Conservation (phyloP, 306 rosid genomes). For the Clitoria ternatea region DNA sequence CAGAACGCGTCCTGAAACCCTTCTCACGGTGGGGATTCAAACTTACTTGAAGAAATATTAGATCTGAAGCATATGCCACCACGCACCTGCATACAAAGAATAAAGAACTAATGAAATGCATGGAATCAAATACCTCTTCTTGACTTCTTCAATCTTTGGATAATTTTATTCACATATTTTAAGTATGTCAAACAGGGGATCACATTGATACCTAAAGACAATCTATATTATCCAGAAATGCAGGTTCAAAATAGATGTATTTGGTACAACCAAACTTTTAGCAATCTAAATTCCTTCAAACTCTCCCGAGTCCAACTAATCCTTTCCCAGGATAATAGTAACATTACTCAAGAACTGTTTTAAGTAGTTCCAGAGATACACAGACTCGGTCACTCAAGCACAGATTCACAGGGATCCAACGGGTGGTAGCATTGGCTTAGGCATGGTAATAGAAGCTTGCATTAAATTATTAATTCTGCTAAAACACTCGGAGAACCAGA, state of each 20-base stretch:
- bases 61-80: slow-evolving; percentile 89
- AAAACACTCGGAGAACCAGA: slow-evolving; percentile 15
- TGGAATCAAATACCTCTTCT: neutral
- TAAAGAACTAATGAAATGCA: neutral
- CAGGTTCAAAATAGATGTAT: neutral
- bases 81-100: slow-evolving; percentile 59
- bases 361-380: neutral
- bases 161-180: neutral
- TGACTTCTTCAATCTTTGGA: neutral
- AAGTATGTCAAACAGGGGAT: neutral
- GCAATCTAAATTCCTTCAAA: slow-evolving; percentile 7
- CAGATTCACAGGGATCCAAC: neutral
- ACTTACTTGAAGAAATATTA: slow-evolving; percentile 67
- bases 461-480: neutral
- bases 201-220: neutral
- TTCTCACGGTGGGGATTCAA: slow-evolving; percentile 82
- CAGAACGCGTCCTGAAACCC: slow-evolving; percentile 59
- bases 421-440: neutral
- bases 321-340: neutral
- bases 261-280: neutral
- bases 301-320: neutral
- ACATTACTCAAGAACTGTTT: neutral
- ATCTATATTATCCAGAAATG: neutral
- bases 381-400: neutral
- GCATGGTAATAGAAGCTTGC: neutral